These are phyloP conservation scores for Zygosaccharomyces pseudobailii DNA, from an alignment of 1,139 yeast species.

Conservation along the genomic window DNA sequence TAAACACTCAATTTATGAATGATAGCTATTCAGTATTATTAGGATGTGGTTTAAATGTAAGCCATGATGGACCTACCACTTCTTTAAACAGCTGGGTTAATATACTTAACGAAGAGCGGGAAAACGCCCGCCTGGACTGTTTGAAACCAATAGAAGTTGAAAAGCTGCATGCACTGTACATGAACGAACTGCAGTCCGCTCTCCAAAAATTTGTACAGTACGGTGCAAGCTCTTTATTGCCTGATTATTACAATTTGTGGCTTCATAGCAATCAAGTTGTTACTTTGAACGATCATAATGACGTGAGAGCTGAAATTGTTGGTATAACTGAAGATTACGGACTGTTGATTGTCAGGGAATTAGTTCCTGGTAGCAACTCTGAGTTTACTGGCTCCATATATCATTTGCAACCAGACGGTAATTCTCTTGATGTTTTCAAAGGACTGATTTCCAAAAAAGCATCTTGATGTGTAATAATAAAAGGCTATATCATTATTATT, in stretches of 20 bases:
- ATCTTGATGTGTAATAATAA: slow-evolving; percentile 1
- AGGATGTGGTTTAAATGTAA: slow-evolving; percentile 86
- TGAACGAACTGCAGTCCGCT: slow-evolving; percentile 61
- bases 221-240: slow-evolving; percentile 69
- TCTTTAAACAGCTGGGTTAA: slow-evolving; percentile 70
- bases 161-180: slow-evolving; percentile 60
- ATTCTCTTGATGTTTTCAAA: slow-evolving; percentile 90
- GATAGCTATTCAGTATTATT: slow-evolving; percentile 59
- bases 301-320: slow-evolving; percentile 55
- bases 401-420: slow-evolving; percentile 93
- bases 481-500: background rate
- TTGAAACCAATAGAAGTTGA: slow-evolving; percentile 59
- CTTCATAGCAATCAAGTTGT: slow-evolving; percentile 69
- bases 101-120: slow-evolving; percentile 51
- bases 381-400: slow-evolving; percentile 48
- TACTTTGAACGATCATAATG: slow-evolving; percentile 44
- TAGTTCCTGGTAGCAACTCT: slow-evolving; percentile 38
- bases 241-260: slow-evolving; percentile 80
- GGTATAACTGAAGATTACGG: slow-evolving; percentile 90
- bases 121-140: slow-evolving; percentile 37
- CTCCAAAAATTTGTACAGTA: slow-evolving; percentile 51
- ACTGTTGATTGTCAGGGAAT: slow-evolving; percentile 68
- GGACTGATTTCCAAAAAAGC: slow-evolving; percentile 76
- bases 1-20: slow-evolving; percentile 66
- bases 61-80: slow-evolving; percentile 86